A percentile compares a stretch with the other conserved stretches of the same genome.
These are phyloP conservation scores for Digitaria exilis DNA, from an alignment of 202 grass and related monocot genomes.

Conservation along the genomic window DNA sequence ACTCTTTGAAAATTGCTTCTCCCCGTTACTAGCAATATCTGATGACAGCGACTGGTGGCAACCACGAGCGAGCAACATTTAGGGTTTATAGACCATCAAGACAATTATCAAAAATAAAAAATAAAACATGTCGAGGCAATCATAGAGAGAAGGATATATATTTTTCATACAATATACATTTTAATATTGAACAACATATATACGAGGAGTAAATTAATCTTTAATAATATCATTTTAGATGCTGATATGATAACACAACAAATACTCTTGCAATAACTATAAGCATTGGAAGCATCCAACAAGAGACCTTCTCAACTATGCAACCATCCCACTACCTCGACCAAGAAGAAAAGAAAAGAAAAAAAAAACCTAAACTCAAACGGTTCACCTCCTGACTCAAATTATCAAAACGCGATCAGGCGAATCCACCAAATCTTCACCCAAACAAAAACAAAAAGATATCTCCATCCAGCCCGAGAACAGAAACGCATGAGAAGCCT, in stretches of 20 bases:
- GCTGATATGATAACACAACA: not conserved
- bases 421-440: not conserved
- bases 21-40: not conserved
- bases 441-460: not conserved
- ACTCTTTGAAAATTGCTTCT: not conserved
- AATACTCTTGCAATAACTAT: not conserved
- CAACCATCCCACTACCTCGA: not conserved
- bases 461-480: constrained; percentile 8
- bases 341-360: not conserved
- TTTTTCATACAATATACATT: not conserved
- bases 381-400: not conserved
- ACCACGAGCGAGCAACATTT: not conserved
- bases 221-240: not conserved
- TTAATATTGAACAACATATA: not conserved
- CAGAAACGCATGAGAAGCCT: constrained; percentile 21
- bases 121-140: too few relatives aligned
- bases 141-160: too few relatives aligned
- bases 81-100: not conserved
- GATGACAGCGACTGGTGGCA: not conserved
- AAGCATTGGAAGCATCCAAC: not conserved
- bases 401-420: not conserved
- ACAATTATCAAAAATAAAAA: not conserved
- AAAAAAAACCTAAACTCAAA: not conserved
- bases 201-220: not conserved
- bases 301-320: not conserved